Evolutionary conservation across 2,329 filamentous ascomycete species (phyloP), one percentile per base, ranked within the genome.

Genomic region (Penicillium sp.): DNA sequence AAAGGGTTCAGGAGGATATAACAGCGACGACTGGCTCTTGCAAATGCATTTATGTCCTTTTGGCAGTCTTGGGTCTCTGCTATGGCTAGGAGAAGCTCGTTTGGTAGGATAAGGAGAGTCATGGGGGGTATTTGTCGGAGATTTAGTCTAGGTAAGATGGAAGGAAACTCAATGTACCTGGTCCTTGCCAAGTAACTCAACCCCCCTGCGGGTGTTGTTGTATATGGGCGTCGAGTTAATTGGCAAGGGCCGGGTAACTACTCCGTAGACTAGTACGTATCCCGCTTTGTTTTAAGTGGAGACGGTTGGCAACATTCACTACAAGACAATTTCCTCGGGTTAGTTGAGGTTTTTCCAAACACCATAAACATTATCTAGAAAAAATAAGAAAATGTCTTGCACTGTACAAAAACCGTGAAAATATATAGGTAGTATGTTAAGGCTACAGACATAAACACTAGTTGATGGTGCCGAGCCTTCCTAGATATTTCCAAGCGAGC

Each of bases 41-140:
- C 42, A 12, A 57, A 42, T 29, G 55, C 27, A 31, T 57, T 57
- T 21, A 54, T 42, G 29, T 46, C 29, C 19, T 9, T 40, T 35
- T 57, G 27, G 35, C 29, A 43, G 35, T 43, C 50, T 27, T 54
- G 50, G 13, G 9, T 4, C 15, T 48, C 19, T 15, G 50, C 43
- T 57, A 57, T 57, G 17, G 17, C 12, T 9, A 54, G 33, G 21
- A 57, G 42, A 25, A 57, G 35, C 37, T 57, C 55, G n/a, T 57
- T 57, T 15, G 55, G 55, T n/a, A 57, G 27, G 23, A 23, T 10
- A 13, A 48, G 17, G 35, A 57, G 50, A 57, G 42, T 8, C 55
- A 57, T 57, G 42, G 42, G 13, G 15, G 31, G 15, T 40, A 40
- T 37, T 17, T n/a, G 9, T 45, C 2, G 38, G 10, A 13, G 15